phyloP scores from a whole-genome alignment of 1,139 yeast genomes.

The Eremothecium sinecaudum region DNA sequence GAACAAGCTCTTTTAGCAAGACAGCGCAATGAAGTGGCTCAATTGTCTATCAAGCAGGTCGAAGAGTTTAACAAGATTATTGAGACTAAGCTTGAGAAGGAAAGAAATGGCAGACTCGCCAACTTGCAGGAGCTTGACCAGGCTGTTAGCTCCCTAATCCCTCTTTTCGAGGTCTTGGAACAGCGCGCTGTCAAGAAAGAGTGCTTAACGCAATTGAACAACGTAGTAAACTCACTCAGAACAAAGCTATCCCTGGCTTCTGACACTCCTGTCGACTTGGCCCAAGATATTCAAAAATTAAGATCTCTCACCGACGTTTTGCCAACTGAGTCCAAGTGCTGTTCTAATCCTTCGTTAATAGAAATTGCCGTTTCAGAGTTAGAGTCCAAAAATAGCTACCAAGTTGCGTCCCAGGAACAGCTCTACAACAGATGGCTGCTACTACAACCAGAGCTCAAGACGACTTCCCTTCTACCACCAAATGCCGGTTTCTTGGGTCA shows the following conservation, averaged over 20 bases:
- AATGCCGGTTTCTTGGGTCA: conserved; percentile 95
- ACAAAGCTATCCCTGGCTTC: conserved; percentile 17
- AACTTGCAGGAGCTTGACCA: conserved; percentile 52
- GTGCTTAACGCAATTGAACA: conserved; percentile 24
- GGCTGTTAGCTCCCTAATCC: conserved; percentile 39
- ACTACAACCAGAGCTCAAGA: conserved; percentile 77
- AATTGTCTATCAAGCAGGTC: conserved; percentile 64
- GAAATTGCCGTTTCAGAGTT: conserved; percentile 24
- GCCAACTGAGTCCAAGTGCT: conserved; percentile 21
- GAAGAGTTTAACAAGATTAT: conserved; percentile 61
- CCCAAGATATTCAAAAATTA: conserved; percentile 28
- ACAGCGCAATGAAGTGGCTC: conserved; percentile 66
- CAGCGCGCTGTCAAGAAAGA: conserved; percentile 21
- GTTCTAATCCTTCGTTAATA: conserved; percentile 19
- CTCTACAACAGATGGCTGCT: conserved; percentile 63
- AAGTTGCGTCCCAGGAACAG: conserved; percentile 46
- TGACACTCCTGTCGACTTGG: conserved; percentile 23
- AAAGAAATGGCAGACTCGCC: conserved; percentile 73
- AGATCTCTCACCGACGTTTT: conserved; percentile 24
- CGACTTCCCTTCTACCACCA: conserved; percentile 83
- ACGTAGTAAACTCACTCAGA: conserved; percentile 18
- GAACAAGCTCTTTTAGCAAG: conserved; percentile 60
- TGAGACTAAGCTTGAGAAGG: conserved; percentile 57
- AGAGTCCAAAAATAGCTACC: conserved; percentile 14
- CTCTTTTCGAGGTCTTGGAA: conserved; percentile 21